Evolutionary conservation across 768 basidiomycete genomes (phyloP).

Genomic region (Russula vinacea): DNA sequence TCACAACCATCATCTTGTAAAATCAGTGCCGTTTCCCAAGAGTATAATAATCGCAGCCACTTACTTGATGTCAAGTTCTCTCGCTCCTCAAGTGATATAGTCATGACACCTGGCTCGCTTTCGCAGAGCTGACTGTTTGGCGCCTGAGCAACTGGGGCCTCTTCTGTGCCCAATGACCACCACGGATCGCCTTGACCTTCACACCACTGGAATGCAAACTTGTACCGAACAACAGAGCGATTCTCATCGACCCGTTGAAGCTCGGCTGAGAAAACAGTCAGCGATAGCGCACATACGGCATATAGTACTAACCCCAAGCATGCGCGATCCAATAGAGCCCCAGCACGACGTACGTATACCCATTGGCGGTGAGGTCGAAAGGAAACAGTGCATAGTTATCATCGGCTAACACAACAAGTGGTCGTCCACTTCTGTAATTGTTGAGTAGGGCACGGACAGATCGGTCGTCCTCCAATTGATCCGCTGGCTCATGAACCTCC

Average conservation of each 20-base stretch:
- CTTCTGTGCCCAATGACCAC: constrained; percentile 38
- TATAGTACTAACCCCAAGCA: constrained; percentile 56
- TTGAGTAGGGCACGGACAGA: constrained; percentile 68
- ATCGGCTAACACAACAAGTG: constrained; percentile 69
- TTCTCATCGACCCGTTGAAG: constrained; percentile 50
- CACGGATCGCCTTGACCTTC: constrained; percentile 60
- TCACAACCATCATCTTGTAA: background rate
- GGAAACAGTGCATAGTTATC: constrained; percentile 73
- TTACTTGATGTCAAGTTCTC: background rate
- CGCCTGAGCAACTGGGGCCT: background rate
- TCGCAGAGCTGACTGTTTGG: background rate
- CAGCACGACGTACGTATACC: constrained; percentile 54
- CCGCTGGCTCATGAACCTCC: constrained; percentile 47
- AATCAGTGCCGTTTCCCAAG: background rate
- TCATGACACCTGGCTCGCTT: background rate
- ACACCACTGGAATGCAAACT: constrained; percentile 85
- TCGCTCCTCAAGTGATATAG: background rate
- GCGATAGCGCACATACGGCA: background rate
- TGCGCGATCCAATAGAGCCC: constrained; percentile 72
- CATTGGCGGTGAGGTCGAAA: constrained; percentile 52
- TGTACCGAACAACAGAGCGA: constrained; percentile 65
- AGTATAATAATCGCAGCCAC: background rate
- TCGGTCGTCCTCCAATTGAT: constrained; percentile 65
- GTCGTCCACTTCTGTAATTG: constrained; percentile 52
- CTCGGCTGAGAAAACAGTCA: constrained; percentile 49